Base-by-base conservation (phyloP, 768 basidiomycete genomes). In the Chalciporus chontae region DNA sequence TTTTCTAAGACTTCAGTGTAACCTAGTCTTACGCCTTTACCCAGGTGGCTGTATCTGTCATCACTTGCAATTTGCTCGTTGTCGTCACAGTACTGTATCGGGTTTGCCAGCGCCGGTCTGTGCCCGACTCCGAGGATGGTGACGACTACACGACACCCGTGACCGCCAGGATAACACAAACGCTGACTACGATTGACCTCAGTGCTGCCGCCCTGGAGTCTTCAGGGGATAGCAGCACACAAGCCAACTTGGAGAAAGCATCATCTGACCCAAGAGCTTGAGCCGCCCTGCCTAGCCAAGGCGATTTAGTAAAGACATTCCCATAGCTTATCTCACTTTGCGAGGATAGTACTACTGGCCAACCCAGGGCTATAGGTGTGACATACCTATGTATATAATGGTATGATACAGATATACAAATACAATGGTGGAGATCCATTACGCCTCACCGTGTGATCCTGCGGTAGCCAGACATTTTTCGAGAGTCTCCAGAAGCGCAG, bases 401-500 rank as follows among this genome's bases (percentile, higher is more conserved):
- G 27, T 36, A 40, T 18, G 24, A 27, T 17, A 31, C 24, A 47
- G 31, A 3, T 9, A 50, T 17, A 23, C 45, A 8, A 19, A 21
- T 38, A 27, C 31, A 50, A 43, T 31, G 29, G 29, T 52, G 52
- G 15, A 5, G 34, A 53, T 52, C 45, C 47, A 47, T 45, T 43
- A 61, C 26, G 24, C 13, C 1, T 13, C 29, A 15, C 13, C 48
- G 21, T 43, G 32, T 31, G 6, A 45, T 8, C 40, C 59, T 31
- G 69, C 74, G 7, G 73, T 74, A 10, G 71, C 68, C 18, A 90
- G 71, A 62, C 85, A 87, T 27, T 85, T 84, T 66, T 98, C 94
- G 9, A 99, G 82, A 0, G 91, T 90, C 47, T 87, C 86, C 2
- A 97, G 65, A 5, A 99, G 77, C 24, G 86, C 79, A 3, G 83